Percentiles rank a stretch among this genome's conserved stretches.
Conservation (phyloP, 345 rosid species). For the Reutealis trisperma region DNA sequence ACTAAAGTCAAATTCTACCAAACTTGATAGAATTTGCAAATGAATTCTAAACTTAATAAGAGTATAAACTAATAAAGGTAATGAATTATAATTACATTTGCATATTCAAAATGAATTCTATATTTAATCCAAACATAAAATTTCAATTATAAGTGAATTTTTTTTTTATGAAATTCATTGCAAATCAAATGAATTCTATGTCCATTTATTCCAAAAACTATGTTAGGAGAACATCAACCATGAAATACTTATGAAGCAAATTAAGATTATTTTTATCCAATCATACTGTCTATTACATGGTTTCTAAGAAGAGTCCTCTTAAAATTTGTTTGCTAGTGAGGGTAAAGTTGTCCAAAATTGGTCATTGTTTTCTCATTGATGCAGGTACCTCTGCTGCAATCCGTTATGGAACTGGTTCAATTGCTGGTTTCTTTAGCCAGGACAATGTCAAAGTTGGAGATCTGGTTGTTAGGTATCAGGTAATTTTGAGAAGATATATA, state of each 20-base stretch:
- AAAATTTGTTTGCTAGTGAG: not conserved
- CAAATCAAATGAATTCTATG: no score
- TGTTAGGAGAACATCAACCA: no score
- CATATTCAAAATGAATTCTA: no score
- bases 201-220: not conserved
- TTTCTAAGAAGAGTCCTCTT: not conserved
- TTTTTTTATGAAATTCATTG: no score
- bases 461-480: conserved; percentile 34
- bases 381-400: conserved; percentile 37
- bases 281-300: not conserved
- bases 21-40: no score
- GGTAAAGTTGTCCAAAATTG: not conserved
- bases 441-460: conserved; percentile 36
- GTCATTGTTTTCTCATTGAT: not conserved
- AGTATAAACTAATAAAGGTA: no score
- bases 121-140: no score
- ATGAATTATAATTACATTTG: no score
- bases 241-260: not conserved
- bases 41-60: no score
- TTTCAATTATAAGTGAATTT: no score
- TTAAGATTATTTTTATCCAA: not conserved
- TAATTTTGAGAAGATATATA: not conserved
- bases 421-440: conserved; percentile 36
- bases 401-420: conserved; percentile 35
- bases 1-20: no score